Percentiles rank a stretch among this genome's conserved stretches.
Evolutionary conservation across 495 filamentous ascomycete genomes (phyloP).

Genomic region (Aspergillus diversus): DNA sequence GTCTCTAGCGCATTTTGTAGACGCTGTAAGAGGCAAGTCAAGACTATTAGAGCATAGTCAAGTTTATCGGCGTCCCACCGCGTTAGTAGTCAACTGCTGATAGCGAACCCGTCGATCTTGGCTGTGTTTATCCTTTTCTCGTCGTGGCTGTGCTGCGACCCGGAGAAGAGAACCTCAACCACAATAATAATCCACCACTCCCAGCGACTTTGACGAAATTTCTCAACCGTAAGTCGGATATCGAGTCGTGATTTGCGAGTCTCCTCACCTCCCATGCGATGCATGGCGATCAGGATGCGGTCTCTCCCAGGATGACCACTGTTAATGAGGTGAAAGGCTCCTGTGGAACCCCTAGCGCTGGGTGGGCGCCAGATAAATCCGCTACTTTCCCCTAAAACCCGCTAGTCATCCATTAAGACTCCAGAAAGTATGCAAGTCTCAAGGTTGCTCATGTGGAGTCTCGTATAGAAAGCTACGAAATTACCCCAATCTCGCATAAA

Average conservation of each 20-base stretch:
- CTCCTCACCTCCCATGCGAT: not conserved
- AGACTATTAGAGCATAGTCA: slow-evolving; percentile 6
- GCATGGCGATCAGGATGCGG: not conserved
- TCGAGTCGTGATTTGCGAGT: slow-evolving; percentile 1
- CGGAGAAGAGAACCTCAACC: not conserved
- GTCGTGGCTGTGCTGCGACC: slow-evolving; percentile 20
- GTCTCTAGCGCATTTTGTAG: slow-evolving; percentile 9
- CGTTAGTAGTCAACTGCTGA: slow-evolving; percentile 13
- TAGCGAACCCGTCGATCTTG: slow-evolving; percentile 22
- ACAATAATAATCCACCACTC: too few relatives aligned
- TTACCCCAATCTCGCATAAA: slow-evolving; percentile 13
- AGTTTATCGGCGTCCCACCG: slow-evolving; percentile 8
- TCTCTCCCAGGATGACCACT: not conserved
- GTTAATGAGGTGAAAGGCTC: not conserved
- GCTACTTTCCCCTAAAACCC: slow-evolving; percentile 2
- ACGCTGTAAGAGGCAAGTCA: slow-evolving; percentile 10
- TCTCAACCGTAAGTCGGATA: too few relatives aligned
- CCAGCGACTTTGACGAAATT: too few relatives aligned
- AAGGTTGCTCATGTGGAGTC: slow-evolving; percentile 20
- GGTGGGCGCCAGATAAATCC: slow-evolving; percentile 3
- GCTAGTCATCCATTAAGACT: slow-evolving; percentile 13
- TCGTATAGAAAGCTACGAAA: slow-evolving; percentile 20
- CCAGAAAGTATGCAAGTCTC: slow-evolving; percentile 8
- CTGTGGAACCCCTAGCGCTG: not conserved
- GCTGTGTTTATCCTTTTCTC: slow-evolving; percentile 15